These are phyloP conservation scores for Penicillium paxilli DNA, from an alignment of 495 filamentous ascomycete species.

Conservation along the genomic window DNA sequence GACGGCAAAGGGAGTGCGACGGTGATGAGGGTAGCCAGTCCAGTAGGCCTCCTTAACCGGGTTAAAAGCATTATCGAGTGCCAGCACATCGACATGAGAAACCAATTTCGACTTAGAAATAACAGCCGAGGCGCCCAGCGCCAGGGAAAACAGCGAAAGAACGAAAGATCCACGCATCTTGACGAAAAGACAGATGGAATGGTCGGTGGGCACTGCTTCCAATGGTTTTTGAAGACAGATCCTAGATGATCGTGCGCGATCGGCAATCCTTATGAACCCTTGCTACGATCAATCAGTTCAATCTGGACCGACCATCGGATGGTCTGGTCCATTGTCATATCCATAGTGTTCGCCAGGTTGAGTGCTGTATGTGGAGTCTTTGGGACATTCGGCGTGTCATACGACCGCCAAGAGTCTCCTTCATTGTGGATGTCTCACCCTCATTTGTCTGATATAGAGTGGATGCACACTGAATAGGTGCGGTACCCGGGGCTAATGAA, in stretches of 20 bases:
- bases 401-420: constrained; percentile 9
- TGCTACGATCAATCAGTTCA: neutral
- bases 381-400: constrained; percentile 10
- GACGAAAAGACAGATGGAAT: constrained; percentile 1
- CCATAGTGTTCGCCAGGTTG: neutral
- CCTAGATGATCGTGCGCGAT: constrained; percentile 4
- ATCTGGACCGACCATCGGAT: neutral
- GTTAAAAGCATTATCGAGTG: constrained; percentile 42
- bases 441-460: constrained; percentile 6
- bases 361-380: neutral
- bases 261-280: constrained; percentile 9
- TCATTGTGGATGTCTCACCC: constrained; percentile 7
- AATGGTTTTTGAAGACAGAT: constrained; percentile 4
- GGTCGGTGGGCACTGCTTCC: constrained; percentile 16
- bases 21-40: constrained; percentile 53
- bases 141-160: constrained; percentile 32
- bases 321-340: neutral
- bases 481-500: constrained; percentile 7
- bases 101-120: constrained; percentile 31
- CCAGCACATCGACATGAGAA: constrained; percentile 43
- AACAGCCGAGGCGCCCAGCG: constrained; percentile 26
- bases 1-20: constrained; percentile 52
- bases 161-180: constrained; percentile 29
- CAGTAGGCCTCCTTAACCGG: constrained; percentile 54
- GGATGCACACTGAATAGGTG: constrained; percentile 4